Conservation (phyloP, 805 yeast genomes). For the Scheffersomyces stipitis region DNA sequence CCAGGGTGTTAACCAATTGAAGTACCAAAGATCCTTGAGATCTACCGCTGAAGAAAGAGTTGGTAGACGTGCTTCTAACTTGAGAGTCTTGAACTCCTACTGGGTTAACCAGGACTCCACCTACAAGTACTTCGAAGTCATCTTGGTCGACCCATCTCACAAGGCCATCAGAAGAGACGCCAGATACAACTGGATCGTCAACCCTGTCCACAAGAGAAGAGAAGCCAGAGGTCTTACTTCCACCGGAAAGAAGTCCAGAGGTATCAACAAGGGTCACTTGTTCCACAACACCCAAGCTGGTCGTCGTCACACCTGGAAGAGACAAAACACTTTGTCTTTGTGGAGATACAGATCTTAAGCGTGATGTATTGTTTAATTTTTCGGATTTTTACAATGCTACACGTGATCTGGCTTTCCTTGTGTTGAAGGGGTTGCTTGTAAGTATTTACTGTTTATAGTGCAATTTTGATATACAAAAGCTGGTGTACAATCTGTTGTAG, state of each 20-base stretch:
- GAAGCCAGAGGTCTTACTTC: conserved; percentile 99
- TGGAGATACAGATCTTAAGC: conserved; percentile 97
- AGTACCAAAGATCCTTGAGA: conserved; percentile 98
- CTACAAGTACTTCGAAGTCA: conserved; percentile 98
- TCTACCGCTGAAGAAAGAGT: conserved; percentile 99
- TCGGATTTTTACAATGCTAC: too few relatives aligned
- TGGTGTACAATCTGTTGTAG: too few relatives aligned
- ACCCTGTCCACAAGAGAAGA: conserved; percentile 99
- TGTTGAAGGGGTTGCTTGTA: too few relatives aligned
- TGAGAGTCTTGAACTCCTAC: conserved; percentile 99
- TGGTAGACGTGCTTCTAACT: conserved; percentile 97
- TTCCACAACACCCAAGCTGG: conserved; percentile 98
- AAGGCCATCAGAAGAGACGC: conserved; percentile 98
- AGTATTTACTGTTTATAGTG: too few relatives aligned
- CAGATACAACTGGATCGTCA: conserved; percentile 98
- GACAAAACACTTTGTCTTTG: conserved; percentile 95
- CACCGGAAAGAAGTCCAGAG: conserved; percentile 98
- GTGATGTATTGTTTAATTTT: conserved; percentile 6
- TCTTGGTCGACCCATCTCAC: conserved; percentile 96
- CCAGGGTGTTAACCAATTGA: conserved; percentile 99
- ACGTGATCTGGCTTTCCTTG: too few relatives aligned
- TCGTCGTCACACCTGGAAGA: conserved; percentile 99
- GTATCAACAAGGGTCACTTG: conserved; percentile 99
- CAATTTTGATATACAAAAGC: too few relatives aligned
- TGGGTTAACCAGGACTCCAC: conserved; percentile 99